These are phyloP conservation scores for Fusarium agapanthi DNA, from an alignment of 2,329 filamentous ascomycete genomes.

Conservation along the genomic window DNA sequence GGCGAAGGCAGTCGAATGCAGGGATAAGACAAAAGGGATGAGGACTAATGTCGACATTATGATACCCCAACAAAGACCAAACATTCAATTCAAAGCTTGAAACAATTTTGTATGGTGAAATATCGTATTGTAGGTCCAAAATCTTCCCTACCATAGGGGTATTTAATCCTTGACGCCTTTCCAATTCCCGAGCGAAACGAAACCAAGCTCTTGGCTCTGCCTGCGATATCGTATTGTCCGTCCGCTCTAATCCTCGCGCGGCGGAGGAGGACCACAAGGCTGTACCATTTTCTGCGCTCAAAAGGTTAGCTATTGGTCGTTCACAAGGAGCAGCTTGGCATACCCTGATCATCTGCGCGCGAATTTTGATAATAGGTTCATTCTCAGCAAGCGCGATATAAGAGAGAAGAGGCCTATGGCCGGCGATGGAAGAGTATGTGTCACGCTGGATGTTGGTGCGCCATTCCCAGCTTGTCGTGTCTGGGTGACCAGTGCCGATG, in stretches of 20 bases:
- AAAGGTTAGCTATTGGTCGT: not conserved
- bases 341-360: conserved; percentile 81
- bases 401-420: conserved; percentile 85
- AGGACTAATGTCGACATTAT: conserved; percentile 10
- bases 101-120: not conserved
- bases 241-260: conserved; percentile 58
- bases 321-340: conserved; percentile 30
- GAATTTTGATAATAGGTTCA: conserved; percentile 81
- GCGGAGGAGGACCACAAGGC: conserved; percentile 66
- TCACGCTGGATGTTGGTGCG: conserved; percentile 94
- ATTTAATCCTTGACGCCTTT: conserved; percentile 40
- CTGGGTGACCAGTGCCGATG: conserved; percentile 93
- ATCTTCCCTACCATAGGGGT: conserved; percentile 29
- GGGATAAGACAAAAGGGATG: not conserved
- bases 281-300: conserved; percentile 71
- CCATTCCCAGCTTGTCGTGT: conserved; percentile 98
- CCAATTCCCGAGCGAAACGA: conserved; percentile 1
- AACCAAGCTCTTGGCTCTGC: not conserved
- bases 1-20: conserved; percentile 22
- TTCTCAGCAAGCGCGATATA: conserved; percentile 93
- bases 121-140: conserved; percentile 1
- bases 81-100: not conserved
- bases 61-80: conserved; percentile 30
- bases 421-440: conserved; percentile 87
- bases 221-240: not conserved